Conservation (phyloP, 139 green algal species). For the Picochlorum sp. region DNA sequence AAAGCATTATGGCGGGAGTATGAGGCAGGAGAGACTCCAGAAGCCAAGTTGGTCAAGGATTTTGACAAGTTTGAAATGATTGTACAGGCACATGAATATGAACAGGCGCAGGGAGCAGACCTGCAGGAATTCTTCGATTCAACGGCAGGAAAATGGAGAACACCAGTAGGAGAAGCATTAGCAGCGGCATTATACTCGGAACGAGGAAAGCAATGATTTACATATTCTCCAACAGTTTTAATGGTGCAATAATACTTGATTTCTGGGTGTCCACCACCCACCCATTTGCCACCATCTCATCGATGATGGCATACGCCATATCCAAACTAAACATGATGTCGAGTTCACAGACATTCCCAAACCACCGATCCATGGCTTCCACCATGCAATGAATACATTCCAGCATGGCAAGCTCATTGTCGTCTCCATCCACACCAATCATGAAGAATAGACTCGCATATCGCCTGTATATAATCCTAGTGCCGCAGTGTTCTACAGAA, state of each 20-base stretch:
- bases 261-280: conserved; percentile 95
- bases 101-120: conserved; percentile 45
- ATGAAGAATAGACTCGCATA: conserved; percentile 98
- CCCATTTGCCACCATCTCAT: conserved; percentile 89
- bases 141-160: conserved; percentile 66
- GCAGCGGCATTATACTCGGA: conserved; percentile 33
- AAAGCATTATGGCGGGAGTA: conserved; percentile 83
- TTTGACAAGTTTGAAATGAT: conserved; percentile 89
- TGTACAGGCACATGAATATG: conserved; percentile 83
- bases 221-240: conserved; percentile 74
- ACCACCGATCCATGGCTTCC: conserved; percentile 74
- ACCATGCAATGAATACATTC: conserved; percentile 95
- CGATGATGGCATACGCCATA: conserved; percentile 89
- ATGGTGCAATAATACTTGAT: conserved; percentile 67
- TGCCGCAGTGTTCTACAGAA: conserved; percentile 87
- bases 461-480: conserved; percentile 90
- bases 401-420: conserved; percentile 95
- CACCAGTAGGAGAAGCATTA: conserved; percentile 47
- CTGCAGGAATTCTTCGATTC: conserved; percentile 85
- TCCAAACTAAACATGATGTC: conserved; percentile 98
- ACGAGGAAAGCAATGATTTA: too few species aligned
- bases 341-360: conserved; percentile 83
- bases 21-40: conserved; percentile 56
- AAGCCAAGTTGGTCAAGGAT: conserved; percentile 89
- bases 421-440: conserved; percentile 86